These are phyloP conservation scores for Licmophora abbreviata DNA, from an alignment of 108 stramenopile species.

Conservation along the genomic window DNA sequence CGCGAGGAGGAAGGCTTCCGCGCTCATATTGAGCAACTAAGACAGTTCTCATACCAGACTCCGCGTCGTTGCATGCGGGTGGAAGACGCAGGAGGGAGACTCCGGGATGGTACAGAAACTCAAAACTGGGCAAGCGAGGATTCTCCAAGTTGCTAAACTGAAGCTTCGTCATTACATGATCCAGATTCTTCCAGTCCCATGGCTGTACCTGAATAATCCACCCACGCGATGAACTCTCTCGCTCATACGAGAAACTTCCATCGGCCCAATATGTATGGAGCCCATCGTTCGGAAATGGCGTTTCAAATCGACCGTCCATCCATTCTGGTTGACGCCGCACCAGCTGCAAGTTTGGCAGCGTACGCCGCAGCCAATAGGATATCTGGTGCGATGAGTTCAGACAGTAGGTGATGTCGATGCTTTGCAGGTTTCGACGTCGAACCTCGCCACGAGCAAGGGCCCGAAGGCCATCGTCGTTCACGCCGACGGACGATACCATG, in stretches of 20 bases:
- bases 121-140: no score
- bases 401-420: conserved; percentile 23
- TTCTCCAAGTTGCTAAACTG: no score
- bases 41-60: no score
- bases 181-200: no score
- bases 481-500: conserved; percentile 8
- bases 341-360: conserved; percentile 4
- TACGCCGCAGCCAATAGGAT: conserved; percentile 11
- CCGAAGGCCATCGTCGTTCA: conserved; percentile 9
- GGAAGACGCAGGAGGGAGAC: no score
- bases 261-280: conserved; percentile 26
- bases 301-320: conserved; percentile 24
- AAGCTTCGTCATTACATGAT: no score
- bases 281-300: conserved; percentile 17
- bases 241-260: conserved; percentile 21
- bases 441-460: neutral
- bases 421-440: conserved; percentile 5
- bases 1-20: no score
- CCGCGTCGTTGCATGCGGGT: no score
- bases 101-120: no score
- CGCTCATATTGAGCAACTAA: no score
- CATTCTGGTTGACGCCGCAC: conserved; percentile 33
- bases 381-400: conserved; percentile 12
- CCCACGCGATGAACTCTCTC: no score
- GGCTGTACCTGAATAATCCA: no score